Conservation (phyloP, 139 green algal genomes). For the Yamagishiella unicocca region DNA sequence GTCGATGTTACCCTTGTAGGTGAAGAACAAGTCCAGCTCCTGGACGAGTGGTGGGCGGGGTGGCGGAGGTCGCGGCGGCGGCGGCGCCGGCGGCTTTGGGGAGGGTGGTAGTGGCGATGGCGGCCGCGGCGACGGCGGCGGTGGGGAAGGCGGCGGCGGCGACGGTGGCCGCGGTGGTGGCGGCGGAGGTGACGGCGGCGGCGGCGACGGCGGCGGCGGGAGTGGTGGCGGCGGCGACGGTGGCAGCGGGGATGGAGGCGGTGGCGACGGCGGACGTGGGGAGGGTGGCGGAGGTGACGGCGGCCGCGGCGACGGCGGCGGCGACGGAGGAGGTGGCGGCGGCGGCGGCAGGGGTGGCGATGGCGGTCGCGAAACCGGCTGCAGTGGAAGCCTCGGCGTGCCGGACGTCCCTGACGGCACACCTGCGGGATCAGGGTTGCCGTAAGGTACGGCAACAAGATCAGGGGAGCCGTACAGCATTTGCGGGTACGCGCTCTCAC, state of each 20-base stretch:
- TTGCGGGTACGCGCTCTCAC: too few species aligned
- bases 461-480: too few species aligned
- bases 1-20: background rate
- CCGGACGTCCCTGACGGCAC: too few species aligned
- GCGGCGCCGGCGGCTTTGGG: background rate
- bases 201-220: background rate
- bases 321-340: background rate
- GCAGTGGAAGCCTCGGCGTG: too few species aligned
- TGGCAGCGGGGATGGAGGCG: background rate
- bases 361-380: background rate
- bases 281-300: background rate
- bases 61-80: background rate
- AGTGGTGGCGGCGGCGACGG: background rate
- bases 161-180: background rate
- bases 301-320: background rate
- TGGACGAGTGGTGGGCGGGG: background rate
- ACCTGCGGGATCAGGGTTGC: too few species aligned
- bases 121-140: background rate
- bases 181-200: background rate
- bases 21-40: background rate
- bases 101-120: background rate
- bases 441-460: too few species aligned
- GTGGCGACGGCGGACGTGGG: background rate
- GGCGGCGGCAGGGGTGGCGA: background rate
- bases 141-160: background rate